Evolutionary conservation across 2,329 filamentous ascomycete species (phyloP).

Genomic region (Penicillium frequentans): DNA sequence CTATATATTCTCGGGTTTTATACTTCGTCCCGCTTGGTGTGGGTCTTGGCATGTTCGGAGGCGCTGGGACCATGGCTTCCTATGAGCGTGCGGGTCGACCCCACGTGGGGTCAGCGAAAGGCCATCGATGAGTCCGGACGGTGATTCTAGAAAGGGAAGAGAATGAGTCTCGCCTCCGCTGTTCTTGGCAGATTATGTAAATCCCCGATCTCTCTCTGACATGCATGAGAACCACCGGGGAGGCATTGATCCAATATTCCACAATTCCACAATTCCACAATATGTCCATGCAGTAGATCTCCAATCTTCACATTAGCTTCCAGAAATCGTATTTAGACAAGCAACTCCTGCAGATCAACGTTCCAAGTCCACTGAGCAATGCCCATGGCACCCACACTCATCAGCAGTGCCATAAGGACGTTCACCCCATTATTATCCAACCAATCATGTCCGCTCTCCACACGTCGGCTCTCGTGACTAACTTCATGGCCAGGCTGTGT

Average conservation of each 20-base stretch:
- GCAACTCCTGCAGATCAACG: slow-evolving; percentile 19
- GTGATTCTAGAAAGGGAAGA: background rate
- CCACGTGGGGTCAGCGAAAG: slow-evolving; percentile 5
- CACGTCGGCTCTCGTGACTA: slow-evolving; percentile 59
- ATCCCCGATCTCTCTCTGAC: background rate
- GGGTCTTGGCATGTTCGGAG: slow-evolving; percentile 16
- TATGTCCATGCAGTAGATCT: background rate
- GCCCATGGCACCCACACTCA: slow-evolving; percentile 77
- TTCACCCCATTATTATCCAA: slow-evolving; percentile 97
- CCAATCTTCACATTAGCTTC: background rate
- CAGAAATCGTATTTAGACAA: slow-evolving; percentile 3
- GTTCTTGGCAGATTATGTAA: background rate
- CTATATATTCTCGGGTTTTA: background rate
- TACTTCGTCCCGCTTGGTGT: background rate
- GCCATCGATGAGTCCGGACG: background rate
- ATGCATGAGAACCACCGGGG: background rate
- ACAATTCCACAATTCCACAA: background rate
- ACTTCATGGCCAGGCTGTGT: slow-evolving; percentile 16
- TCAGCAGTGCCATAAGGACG: slow-evolving; percentile 79
- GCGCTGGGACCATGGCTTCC: slow-evolving; percentile 10
- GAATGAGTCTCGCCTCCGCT: background rate
- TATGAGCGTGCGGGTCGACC: slow-evolving; percentile 11
- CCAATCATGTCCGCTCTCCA: slow-evolving; percentile 69
- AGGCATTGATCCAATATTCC: background rate
- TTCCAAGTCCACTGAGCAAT: slow-evolving; percentile 42